phyloP scores from a whole-genome alignment of 73 alveolate species.

The Tetrahymena malaccensis region DNA sequence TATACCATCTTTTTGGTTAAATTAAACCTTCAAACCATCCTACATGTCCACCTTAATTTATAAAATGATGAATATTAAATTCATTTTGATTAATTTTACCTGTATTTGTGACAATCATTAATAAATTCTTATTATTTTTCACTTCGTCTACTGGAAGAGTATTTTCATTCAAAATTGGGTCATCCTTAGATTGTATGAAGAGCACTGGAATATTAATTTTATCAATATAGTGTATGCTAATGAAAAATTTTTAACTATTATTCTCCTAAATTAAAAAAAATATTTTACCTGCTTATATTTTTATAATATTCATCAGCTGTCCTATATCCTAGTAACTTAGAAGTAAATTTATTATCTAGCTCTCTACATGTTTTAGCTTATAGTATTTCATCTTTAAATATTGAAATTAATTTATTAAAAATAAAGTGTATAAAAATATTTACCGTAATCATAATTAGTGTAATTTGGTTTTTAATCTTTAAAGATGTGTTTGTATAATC shows the following conservation, averaged over 20 bases:
- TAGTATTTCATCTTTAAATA: background rate
- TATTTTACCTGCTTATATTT: background rate
- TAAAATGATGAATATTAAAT: background rate
- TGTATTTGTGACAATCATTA: background rate
- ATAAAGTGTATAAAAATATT: background rate
- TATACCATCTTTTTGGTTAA: slow-evolving; percentile 20
- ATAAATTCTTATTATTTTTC: background rate
- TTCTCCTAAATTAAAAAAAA: background rate
- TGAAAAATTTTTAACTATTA: background rate
- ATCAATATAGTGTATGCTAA: background rate
- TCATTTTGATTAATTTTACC: background rate
- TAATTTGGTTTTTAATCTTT: background rate
- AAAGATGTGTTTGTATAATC: background rate
- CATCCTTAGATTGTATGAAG: background rate
- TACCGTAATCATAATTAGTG: background rate
- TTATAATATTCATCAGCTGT: slow-evolving; percentile 17
- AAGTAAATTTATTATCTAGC: background rate
- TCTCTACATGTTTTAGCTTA: background rate
- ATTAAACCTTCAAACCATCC: slow-evolving; percentile 20
- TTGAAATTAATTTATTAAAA: background rate
- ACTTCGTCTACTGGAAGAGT: slow-evolving; percentile 10
- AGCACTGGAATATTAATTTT: slow-evolving; percentile 5
- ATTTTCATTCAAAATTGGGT: background rate
- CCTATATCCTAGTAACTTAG: slow-evolving; percentile 1
- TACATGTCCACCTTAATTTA: slow-evolving; percentile 10